Conservation (phyloP, 2,329 filamentous ascomycete species). For the Annulohypoxylon truncatum region DNA sequence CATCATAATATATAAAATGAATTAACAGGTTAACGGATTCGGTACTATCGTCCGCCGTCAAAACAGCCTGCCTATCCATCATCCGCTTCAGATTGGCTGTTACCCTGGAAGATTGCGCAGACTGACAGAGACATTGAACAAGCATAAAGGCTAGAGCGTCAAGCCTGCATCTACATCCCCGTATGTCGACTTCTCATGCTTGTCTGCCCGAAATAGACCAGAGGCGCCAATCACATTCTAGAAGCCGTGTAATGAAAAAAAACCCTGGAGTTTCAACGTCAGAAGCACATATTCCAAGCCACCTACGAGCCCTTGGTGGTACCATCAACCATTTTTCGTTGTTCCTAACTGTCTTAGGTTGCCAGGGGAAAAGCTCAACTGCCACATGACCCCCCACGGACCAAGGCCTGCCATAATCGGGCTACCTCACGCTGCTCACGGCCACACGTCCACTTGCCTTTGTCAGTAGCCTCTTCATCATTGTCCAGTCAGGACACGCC, state of each 20-base stretch:
- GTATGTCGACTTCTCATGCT: constrained; percentile 25
- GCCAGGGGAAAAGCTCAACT: constrained; percentile 20
- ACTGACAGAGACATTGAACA: constrained; percentile 4
- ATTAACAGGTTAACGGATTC: no score
- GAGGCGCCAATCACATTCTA: constrained; percentile 23
- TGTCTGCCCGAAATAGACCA: constrained; percentile 28
- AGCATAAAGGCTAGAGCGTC: constrained; percentile 13
- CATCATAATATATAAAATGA: no score
- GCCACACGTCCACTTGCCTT: constrained; percentile 11
- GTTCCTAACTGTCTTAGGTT: no score
- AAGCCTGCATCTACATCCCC: constrained; percentile 11
- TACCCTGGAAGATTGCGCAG: constrained; percentile 8
- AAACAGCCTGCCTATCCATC: constrained; percentile 11
- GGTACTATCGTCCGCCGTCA: no score
- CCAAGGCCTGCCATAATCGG: background rate
- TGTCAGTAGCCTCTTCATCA: constrained; percentile 27
- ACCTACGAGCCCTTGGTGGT: constrained; percentile 27
- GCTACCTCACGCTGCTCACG: constrained; percentile 5
- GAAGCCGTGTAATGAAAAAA: constrained; percentile 12
- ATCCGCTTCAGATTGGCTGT: constrained; percentile 18
- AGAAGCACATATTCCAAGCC: constrained; percentile 34
- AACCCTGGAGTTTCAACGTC: constrained; percentile 20
- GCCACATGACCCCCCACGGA: constrained; percentile 34
- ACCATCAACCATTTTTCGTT: constrained; percentile 29
- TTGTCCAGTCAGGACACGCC: constrained; percentile 19